phyloP scores from a whole-genome alignment of 768 basidiomycete genomes.

The Lactarius vividus region DNA sequence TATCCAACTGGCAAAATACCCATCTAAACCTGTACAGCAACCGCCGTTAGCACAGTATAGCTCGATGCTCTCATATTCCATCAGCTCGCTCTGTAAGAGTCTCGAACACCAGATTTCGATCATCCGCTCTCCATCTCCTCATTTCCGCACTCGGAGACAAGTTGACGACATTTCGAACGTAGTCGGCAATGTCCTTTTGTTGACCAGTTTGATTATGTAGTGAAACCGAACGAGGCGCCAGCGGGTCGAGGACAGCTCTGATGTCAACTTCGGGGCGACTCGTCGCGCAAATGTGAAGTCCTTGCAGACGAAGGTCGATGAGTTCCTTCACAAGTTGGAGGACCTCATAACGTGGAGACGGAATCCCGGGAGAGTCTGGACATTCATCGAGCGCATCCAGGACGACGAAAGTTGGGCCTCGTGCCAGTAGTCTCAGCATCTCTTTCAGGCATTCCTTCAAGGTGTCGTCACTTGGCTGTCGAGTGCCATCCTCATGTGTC shows the following conservation, averaged over 20 bases:
- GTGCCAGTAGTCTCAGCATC: neutral
- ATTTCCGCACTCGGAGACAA: neutral
- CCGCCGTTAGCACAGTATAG: neutral
- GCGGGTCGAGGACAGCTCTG: neutral
- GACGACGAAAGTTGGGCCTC: neutral
- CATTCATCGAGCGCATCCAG: slow-evolving; percentile 1
- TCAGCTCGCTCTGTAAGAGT: neutral
- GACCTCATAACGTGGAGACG: neutral
- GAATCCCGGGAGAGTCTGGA: neutral
- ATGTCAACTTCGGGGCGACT: neutral
- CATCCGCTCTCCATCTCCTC: neutral
- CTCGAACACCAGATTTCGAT: neutral
- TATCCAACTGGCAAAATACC: neutral
- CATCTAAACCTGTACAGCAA: neutral
- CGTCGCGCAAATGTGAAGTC: neutral
- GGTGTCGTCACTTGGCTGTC: neutral
- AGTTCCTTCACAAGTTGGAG: neutral
- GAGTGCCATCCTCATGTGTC: neutral
- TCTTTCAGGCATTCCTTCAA: neutral
- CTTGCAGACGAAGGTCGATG: neutral
- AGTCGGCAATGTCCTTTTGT: neutral
- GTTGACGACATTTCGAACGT: neutral
- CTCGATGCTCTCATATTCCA: neutral
- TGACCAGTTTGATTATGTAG: neutral
- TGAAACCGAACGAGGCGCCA: neutral